Percentiles rank a stretch among this genome's conserved stretches.
Evolutionary conservation across 257 asterid genomes (phyloP).

Genomic region (Jaltomata sinuosa): DNA sequence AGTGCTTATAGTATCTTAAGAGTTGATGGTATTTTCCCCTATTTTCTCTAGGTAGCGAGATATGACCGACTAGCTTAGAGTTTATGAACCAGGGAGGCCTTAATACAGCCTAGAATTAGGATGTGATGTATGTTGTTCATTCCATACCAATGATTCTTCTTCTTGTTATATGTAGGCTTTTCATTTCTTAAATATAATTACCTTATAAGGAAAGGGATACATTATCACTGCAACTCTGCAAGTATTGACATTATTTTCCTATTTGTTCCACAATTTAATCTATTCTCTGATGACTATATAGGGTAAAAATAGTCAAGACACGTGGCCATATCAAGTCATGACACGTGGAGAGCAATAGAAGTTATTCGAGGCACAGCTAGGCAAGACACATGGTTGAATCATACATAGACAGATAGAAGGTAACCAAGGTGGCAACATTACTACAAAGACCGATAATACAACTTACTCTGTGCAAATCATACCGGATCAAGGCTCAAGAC

Average conservation of each 20-base stretch:
- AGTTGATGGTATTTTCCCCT: background rate
- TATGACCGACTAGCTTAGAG: background rate
- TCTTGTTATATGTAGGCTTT: background rate
- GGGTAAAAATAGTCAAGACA: no score
- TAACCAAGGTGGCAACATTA: no score
- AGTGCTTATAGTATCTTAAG: background rate
- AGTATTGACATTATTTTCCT: background rate
- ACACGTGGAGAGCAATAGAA: no score
- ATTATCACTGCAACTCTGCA: background rate
- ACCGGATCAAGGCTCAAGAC: no score
- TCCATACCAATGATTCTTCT: background rate
- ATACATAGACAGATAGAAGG: no score
- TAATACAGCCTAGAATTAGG: background rate
- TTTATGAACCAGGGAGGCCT: background rate
- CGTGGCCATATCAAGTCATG: no score
- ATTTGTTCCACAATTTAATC: background rate
- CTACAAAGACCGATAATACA: no score
- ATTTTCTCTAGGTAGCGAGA: background rate
- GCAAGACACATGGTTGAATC: no score
- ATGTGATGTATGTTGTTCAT: background rate
- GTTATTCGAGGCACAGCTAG: no score
- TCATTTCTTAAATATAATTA: background rate
- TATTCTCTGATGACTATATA: background rate
- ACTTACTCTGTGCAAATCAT: no score
- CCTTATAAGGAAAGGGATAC: background rate